Base-by-base conservation (phyloP, 2,329 filamentous ascomycete genomes). In the Colletotrichum lini region DNA sequence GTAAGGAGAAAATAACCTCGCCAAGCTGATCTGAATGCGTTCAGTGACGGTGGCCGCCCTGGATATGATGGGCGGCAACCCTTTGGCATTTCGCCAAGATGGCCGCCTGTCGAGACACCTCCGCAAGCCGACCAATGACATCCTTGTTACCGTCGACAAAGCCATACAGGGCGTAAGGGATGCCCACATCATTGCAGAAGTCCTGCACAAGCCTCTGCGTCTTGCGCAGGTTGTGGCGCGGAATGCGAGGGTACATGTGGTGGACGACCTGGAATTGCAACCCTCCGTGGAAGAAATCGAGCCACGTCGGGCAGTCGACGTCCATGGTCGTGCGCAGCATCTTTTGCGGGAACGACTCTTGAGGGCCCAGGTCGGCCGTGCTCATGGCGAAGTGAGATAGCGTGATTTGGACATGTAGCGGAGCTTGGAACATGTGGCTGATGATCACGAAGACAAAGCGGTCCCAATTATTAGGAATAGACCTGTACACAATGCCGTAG, bases 301-400 rank as follows among this genome's bases (percentile, higher is more conserved):
- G 86, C 94, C 95, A 97, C 15, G 88, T 86, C 0, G 94, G 94
- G 78, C 94, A 97, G 79, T 96, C 94, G 26, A 97, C 91, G 74
- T 97, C 94, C 94, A 98, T 97, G 15, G 95, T 97, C 1, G 95
- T 98, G 75, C 95, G 91, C 56, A 98, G 86, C 92, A 97, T 96
- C 80, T 92, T 93, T 81, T 97, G 94, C 0, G 95, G 91, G 80
- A 98, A 98, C 0, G 93, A 96, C 80, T 98, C 95, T 62, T 91
- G 86, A 1, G 93, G 90, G 0, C 95, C 95, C 15, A 98, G 86
- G 76, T 98, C 94, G 13, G 93, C 89, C 0, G 95, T 98, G 76
- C 93, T 96, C 95, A 97, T 98, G 74, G 94, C 94, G 81, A 97
- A 98, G 81, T 98, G 95, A 2, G 93, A 96, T 21, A 98, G 88